Percentiles rank a stretch among this genome's conserved stretches.
These are phyloP conservation scores for Mollisia scopiformis DNA, from an alignment of 2,329 filamentous ascomycete species.

Conservation along the genomic window DNA sequence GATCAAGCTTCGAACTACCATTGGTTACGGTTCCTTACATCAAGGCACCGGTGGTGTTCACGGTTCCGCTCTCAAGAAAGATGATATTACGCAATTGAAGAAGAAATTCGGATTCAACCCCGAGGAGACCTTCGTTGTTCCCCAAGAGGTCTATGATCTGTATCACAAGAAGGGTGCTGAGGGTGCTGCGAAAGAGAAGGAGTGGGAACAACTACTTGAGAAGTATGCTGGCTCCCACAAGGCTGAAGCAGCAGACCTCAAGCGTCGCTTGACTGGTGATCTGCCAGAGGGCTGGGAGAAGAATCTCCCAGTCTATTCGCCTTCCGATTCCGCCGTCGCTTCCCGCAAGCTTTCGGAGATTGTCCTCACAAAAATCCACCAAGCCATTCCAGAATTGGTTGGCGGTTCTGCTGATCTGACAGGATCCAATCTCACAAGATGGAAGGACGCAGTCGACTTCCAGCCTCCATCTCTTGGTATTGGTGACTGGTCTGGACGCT, in stretches of 20 bases:
- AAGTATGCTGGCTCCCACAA: slow-evolving; percentile 83
- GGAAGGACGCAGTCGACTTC: slow-evolving; percentile 97
- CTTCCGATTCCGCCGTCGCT: slow-evolving; percentile 80
- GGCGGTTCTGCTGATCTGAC: slow-evolving; percentile 98
- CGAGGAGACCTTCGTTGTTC: slow-evolving; percentile 88
- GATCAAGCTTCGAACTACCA: slow-evolving; percentile 96
- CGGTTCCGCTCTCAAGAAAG: slow-evolving; percentile 92
- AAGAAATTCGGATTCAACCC: slow-evolving; percentile 95
- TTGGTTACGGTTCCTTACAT: slow-evolving; percentile 91
- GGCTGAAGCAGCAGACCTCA: slow-evolving; percentile 78
- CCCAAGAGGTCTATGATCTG: slow-evolving; percentile 90
- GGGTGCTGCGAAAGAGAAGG: slow-evolving; percentile 86
- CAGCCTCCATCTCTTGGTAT: slow-evolving; percentile 86
- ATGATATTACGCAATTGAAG: slow-evolving; percentile 95
- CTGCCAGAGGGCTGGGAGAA: slow-evolving; percentile 98
- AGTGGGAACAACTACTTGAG: slow-evolving; percentile 93
- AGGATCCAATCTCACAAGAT: slow-evolving; percentile 97
- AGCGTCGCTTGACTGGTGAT: slow-evolving; percentile 77
- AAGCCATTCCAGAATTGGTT: slow-evolving; percentile 82
- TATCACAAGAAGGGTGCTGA: slow-evolving; percentile 85
- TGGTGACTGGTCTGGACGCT: slow-evolving; percentile 88
- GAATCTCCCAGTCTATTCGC: slow-evolving; percentile 86
- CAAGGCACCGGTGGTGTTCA: slow-evolving; percentile 95
- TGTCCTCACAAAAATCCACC: slow-evolving; percentile 86
- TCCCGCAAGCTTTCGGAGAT: slow-evolving; percentile 96